phyloP scores from a whole-genome alignment of 192 early-diverging fungal species.

The Coemansia sp. region DNA sequence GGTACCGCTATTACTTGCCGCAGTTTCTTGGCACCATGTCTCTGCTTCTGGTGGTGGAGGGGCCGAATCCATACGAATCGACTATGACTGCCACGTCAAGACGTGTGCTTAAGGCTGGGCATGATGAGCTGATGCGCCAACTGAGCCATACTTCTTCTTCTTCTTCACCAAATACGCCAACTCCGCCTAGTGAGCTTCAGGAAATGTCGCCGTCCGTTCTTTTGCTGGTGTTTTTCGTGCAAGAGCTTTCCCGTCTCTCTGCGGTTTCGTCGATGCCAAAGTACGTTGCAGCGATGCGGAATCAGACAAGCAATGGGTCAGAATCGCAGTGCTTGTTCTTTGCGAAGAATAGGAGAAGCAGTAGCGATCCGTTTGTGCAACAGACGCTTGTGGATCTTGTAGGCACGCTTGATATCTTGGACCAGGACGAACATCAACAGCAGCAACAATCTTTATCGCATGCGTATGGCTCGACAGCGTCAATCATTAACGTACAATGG shows the following conservation, averaged over 20 bases:
- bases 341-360: no score
- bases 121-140: not conserved
- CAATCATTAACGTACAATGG: not conserved
- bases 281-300: not conserved
- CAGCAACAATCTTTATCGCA: no score
- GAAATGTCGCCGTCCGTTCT: conserved; percentile 8
- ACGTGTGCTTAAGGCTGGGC: conserved; percentile 1
- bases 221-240: conserved; percentile 17
- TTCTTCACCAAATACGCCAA: no score
- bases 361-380: conserved; percentile 1
- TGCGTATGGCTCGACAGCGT: conserved; percentile 9
- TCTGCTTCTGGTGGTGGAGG: not conserved
- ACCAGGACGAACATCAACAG: no score
- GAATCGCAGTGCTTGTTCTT: no score
- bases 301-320: no score
- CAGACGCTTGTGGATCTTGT: not conserved
- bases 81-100: not conserved
- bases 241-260: conserved; percentile 8
- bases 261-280: not conserved
- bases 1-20: conserved; percentile 34
- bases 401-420: conserved; percentile 15
- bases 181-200: no score
- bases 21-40: conserved; percentile 18
- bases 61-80: not conserved
- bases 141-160: no score